Percentiles rank a stretch among this genome's conserved stretches.
These are phyloP conservation scores for Spatholobus suberectus DNA, from an alignment of 306 rosid genomes.

Conservation along the genomic window DNA sequence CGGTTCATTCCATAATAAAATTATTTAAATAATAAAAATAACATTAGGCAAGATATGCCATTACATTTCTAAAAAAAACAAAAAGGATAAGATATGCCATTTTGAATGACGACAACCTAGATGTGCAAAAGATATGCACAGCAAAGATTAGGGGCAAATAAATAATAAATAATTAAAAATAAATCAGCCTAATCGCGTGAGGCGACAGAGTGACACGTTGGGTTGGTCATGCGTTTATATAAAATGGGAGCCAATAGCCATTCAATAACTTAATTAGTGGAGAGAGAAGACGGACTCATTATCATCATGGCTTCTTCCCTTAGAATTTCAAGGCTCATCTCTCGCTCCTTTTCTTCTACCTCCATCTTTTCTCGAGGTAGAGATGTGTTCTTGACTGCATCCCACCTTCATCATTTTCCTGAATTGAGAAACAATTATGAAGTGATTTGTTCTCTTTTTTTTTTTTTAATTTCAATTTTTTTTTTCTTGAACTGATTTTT, in stretches of 20 bases:
- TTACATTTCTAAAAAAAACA: too few species aligned
- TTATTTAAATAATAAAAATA: too few species aligned
- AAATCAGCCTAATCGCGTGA: too few species aligned
- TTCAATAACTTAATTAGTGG: background rate
- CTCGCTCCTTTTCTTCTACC: constrained; percentile 20
- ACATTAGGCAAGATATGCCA: too few species aligned
- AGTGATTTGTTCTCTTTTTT: background rate
- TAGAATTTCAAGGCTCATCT: constrained; percentile 5
- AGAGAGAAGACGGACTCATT: background rate
- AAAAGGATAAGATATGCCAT: background rate
- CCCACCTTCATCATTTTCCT: background rate
- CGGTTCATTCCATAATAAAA: too few species aligned
- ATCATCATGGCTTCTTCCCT: constrained; percentile 1
- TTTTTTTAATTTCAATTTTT: background rate
- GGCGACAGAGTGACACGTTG: too few species aligned
- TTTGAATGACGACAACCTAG: background rate
- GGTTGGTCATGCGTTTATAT: background rate
- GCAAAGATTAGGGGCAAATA: too few species aligned
- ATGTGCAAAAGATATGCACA: background rate
- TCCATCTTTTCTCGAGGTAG: constrained; percentile 22
- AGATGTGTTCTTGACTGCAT: background rate
- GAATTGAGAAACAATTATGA: background rate
- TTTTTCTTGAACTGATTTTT: background rate
- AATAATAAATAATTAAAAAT: too few species aligned
- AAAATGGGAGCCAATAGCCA: background rate